A percentile compares a stretch with the other conserved stretches of the same genome.
Evolutionary conservation across 306 rosid species (phyloP).

Genomic region (Acacia confusa): DNA sequence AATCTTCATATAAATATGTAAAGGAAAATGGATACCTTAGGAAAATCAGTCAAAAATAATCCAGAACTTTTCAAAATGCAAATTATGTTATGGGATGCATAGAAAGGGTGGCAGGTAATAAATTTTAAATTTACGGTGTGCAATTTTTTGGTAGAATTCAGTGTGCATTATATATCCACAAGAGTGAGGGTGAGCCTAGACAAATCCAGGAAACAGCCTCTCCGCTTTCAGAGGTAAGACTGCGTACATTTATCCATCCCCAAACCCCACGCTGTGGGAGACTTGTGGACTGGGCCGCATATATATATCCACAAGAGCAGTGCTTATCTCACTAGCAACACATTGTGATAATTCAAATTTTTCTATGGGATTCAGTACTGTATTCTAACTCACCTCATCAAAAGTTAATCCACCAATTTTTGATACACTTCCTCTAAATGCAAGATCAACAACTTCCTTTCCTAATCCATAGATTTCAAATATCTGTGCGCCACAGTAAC

Average conservation of each 20-base stretch:
- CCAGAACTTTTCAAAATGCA: not conserved
- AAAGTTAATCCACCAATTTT: conserved; percentile 91
- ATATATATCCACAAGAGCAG: not conserved
- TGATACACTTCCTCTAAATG: conserved; percentile 90
- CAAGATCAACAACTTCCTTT: conserved; percentile 81
- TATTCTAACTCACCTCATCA: conserved; percentile 77
- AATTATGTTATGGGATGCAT: not conserved
- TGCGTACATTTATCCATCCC: too few species aligned
- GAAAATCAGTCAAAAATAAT: not conserved
- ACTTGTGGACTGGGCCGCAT: too few species aligned
- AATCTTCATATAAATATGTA: not conserved
- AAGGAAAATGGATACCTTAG: not conserved
- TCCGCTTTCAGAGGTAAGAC: too few species aligned
- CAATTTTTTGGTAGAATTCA: too few species aligned
- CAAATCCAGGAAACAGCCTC: too few species aligned
- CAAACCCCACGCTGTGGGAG: too few species aligned
- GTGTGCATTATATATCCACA: not conserved
- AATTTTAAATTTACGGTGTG: too few species aligned
- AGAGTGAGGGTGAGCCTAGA: too few species aligned
- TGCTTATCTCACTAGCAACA: not conserved
- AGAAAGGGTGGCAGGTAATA: not conserved
- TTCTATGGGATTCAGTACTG: conserved; percentile 24
- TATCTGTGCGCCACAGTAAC: conserved; percentile 99
- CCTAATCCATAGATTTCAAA: conserved; percentile 97
- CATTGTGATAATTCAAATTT: conserved; percentile 18